Base-by-base conservation (phyloP, 2,329 filamentous ascomycete genomes). In the Colletotrichum ledebouriae region DNA sequence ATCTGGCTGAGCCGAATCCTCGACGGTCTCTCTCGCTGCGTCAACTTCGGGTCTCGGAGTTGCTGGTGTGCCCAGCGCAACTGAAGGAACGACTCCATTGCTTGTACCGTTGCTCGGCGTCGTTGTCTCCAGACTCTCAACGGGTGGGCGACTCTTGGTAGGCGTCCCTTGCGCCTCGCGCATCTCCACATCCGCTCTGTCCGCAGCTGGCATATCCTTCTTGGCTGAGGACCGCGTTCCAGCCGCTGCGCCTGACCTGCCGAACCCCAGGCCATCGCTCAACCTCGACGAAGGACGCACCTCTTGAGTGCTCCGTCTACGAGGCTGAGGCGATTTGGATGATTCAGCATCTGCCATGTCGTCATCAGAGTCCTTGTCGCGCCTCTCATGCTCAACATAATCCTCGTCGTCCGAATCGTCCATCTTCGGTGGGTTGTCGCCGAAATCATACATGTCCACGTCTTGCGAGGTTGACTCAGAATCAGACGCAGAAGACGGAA, bases 361-460 rank as follows among this genome's bases (percentile, higher is more conserved):
- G 17, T 67, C 63, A 6, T 68, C 63, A 33, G 61, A 65, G 7
- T 33, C 47, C 22, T 59, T 46, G 4, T 44, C 46, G 3, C 34
- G 33, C 11, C 46, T 15, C 25, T 37, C 53, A 11, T 20, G 5
- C 15, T 70, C 66, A 2, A 61, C 49, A 39, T 67, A 70, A 17
- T 63, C 67, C 22, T 58, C 52, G 11, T 71, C 69, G 2, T 67
- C 67, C 11, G 67, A 70, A 44, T 70, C 69, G 39, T 70, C 55
- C 3, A 59, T 39, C 11, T 76, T 65, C 4, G 42, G 59, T 2
- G 77, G 78, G 0, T 68, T 68, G 60, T 65, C 65, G 29, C 60
- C 65, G 59, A 68, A 68, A 22, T 68, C 61, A 25, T 65, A 68
- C 65, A 65, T 68, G 17, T 68, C 55, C 5, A 59, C 61, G 34